These are phyloP conservation scores for Debaryomycetaceae sp. DNA, from an alignment of 1,139 yeast genomes.

Conservation along the genomic window DNA sequence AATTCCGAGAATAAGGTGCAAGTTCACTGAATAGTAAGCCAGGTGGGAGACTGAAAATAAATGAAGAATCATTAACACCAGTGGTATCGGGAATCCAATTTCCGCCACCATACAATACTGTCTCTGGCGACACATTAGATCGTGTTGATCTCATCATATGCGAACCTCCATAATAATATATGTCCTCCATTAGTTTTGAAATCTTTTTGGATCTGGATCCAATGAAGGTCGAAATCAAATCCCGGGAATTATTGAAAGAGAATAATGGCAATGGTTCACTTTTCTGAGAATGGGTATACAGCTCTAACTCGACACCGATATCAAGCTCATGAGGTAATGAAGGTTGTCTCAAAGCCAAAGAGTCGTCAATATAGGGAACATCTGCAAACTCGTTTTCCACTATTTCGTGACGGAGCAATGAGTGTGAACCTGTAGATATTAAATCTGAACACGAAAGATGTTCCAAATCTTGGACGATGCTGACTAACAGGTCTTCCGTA, in stretches of 20 bases:
- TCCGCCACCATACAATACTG: not conserved
- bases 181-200: slow-evolving; percentile 16
- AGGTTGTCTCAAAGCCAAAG: slow-evolving; percentile 17
- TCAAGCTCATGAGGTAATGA: slow-evolving; percentile 35
- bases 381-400: slow-evolving; percentile 38
- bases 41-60: slow-evolving; percentile 15
- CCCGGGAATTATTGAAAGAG: slow-evolving; percentile 14
- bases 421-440: slow-evolving; percentile 26
- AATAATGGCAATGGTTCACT: slow-evolving; percentile 5
- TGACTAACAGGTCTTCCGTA: not conserved
- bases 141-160: slow-evolving; percentile 15
- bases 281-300: not conserved
- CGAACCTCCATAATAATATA: slow-evolving; percentile 4
- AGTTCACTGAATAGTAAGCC: slow-evolving; percentile 25
- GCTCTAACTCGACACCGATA: slow-evolving; percentile 23
- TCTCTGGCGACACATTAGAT: slow-evolving; percentile 3
- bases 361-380: slow-evolving; percentile 26
- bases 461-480: slow-evolving; percentile 22
- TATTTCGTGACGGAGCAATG: slow-evolving; percentile 35
- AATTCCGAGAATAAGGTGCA: slow-evolving; percentile 31
- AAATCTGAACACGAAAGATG: slow-evolving; percentile 38
- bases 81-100: slow-evolving; percentile 15
- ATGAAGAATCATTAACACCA: slow-evolving; percentile 27
- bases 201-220: slow-evolving; percentile 25
- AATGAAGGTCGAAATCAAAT: slow-evolving; percentile 15